These are phyloP conservation scores for Penicillium bialowiezense DNA, from an alignment of 495 filamentous ascomycete genomes.

Conservation along the genomic window DNA sequence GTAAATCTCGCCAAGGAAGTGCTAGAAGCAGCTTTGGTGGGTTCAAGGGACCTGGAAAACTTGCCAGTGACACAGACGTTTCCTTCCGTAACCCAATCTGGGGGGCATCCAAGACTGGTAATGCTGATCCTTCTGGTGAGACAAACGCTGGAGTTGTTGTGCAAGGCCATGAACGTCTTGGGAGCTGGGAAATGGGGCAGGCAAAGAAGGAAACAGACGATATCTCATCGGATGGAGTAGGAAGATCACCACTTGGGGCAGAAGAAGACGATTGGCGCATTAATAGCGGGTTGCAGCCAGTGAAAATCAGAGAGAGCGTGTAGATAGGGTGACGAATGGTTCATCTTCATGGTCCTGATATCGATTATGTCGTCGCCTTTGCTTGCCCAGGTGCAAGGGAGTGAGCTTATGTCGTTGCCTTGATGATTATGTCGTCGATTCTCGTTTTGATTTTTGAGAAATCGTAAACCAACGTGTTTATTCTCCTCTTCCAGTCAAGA, in stretches of 20 bases:
- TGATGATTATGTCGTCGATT: too few species aligned
- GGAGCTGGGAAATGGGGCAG: conserved; percentile 53
- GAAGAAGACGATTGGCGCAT: conserved; percentile 31
- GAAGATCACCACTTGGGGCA: conserved; percentile 15
- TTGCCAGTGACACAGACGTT: conserved; percentile 51
- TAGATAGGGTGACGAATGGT: conserved; percentile 18
- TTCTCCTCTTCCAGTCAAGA: too few species aligned
- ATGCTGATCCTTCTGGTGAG: conserved; percentile 11
- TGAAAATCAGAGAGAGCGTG: conserved; percentile 34
- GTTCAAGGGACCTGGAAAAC: conserved; percentile 48
- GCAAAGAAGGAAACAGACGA: conserved; percentile 16
- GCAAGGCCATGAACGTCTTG: conserved; percentile 44
- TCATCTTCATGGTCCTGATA: too few species aligned
- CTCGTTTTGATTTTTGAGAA: too few species aligned
- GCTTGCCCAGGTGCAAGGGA: too few species aligned
- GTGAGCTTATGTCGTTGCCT: too few species aligned
- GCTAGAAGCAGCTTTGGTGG: conserved; percentile 26
- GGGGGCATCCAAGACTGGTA: conserved; percentile 20
- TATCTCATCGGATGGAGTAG: not conserved
- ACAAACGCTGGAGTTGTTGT: conserved; percentile 19
- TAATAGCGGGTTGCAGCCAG: conserved; percentile 28
- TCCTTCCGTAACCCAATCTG: conserved; percentile 31
- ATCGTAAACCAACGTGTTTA: too few species aligned
- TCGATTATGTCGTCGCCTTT: too few species aligned
- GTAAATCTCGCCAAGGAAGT: conserved; percentile 18